Base-by-base conservation (phyloP, 352 stramenopile genomes). In the Discostella stelligera region DNA sequence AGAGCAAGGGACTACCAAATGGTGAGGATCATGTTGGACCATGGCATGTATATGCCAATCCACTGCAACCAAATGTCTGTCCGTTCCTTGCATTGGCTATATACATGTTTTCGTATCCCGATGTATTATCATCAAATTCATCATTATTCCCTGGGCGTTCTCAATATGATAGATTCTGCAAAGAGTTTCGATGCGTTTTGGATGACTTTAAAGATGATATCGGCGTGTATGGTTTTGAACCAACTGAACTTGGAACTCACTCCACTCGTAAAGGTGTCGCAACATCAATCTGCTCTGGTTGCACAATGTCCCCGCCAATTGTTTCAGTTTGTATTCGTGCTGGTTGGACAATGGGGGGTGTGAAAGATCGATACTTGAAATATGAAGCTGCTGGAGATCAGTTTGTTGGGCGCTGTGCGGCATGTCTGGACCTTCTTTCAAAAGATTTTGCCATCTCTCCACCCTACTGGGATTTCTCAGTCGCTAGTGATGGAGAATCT, bases 401-500 rank as follows among this genome's bases (percentile, higher is more conserved):
- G 30, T 78, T 66, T 62, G 67, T 77, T 64, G 74, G 66, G 7
- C 21, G 56, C 13, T 66, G 21, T 44, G 65, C 71, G 25, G 66
- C 56, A 67, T 65, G 72, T 11, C 37, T 56, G 10, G 9, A 8
- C 14, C 4, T 56, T 14, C 9, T 66, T 4, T 44, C 3, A 10
- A 75, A 74, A 7, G 37, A 62, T 3, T 80, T 80, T 30, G 58
- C 65, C 16, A 53, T 25, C 30, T 71, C 49, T 44, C 50, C 41
- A 55, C 13, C 72, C 48, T 80, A 80, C 52, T 80, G 64, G 61
- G 72, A 80, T 61, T 79, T 79, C 55, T 32, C 27, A 32, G 56
- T 21, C 30, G 54, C 16, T n/a, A 66, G 20, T 25, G n/a, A 16
- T 71, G 49, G 63, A 58, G 27, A 11, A 14, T 18, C 27, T 32